phyloP scores from a whole-genome alignment of 352 stramenopile species.

The Pythium biforme region DNA sequence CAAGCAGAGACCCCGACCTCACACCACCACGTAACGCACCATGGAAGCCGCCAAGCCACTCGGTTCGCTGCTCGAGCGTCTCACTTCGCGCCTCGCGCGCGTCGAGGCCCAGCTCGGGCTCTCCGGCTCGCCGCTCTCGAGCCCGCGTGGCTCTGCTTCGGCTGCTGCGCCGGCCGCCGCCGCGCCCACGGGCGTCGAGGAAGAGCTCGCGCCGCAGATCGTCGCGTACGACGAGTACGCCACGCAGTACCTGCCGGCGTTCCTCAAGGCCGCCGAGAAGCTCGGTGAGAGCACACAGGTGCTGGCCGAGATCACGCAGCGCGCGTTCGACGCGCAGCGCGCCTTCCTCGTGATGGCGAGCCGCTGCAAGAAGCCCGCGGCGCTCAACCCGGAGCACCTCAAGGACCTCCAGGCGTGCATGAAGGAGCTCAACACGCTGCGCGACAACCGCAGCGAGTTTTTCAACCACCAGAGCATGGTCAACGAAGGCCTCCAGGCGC shows the following conservation, averaged over 20 bases:
- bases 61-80: slow-evolving; percentile 53
- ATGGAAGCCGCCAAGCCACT: slow-evolving; percentile 60
- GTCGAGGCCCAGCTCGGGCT: slow-evolving; percentile 70
- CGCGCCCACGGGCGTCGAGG: slow-evolving; percentile 8
- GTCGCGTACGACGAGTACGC: slow-evolving; percentile 92
- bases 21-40: neutral
- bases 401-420: slow-evolving; percentile 73
- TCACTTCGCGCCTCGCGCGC: slow-evolving; percentile 54
- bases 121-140: slow-evolving; percentile 23
- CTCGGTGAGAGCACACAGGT: slow-evolving; percentile 82
- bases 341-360: slow-evolving; percentile 92
- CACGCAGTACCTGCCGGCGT: slow-evolving; percentile 73
- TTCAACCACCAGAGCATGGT: slow-evolving; percentile 89
- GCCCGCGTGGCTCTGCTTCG: slow-evolving; percentile 14
- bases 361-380: slow-evolving; percentile 91
- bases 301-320: slow-evolving; percentile 83
- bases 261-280: slow-evolving; percentile 70
- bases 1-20: neutral
- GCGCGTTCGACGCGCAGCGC: slow-evolving; percentile 89
- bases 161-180: slow-evolving; percentile 7
- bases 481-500: slow-evolving; percentile 81
- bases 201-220: slow-evolving; percentile 67
- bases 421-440: slow-evolving; percentile 78
- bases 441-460: slow-evolving; percentile 82
- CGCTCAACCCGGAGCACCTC: slow-evolving; percentile 65